Conservation (phyloP, 2,329 filamentous ascomycete genomes). For the Colletotrichum viniferum region DNA sequence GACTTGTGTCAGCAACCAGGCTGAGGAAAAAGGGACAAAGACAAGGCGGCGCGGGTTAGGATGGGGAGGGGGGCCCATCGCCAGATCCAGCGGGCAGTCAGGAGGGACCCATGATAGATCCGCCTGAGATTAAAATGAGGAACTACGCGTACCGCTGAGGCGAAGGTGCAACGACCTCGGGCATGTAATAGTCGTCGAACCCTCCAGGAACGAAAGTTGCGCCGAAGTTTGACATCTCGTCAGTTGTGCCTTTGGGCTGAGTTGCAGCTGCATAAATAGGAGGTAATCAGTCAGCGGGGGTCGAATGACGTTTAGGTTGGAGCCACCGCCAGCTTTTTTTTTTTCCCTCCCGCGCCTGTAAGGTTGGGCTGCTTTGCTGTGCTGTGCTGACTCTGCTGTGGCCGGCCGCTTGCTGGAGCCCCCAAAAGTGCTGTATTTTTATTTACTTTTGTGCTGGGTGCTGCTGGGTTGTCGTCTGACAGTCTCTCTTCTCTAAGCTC, state of each 20-base stretch:
- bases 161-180: constrained; percentile 61
- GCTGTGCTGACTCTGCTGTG: constrained; percentile 3
- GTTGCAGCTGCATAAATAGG: constrained; percentile 34
- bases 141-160: constrained; percentile 57
- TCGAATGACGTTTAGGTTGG: constrained; percentile 24
- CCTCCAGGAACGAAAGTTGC: constrained; percentile 65
- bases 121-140: constrained; percentile 16
- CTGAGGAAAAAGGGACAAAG: constrained; percentile 5
- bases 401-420: not conserved
- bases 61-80: constrained; percentile 8
- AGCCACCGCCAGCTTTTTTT: constrained; percentile 8
- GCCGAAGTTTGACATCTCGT: constrained; percentile 52
- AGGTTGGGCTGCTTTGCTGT: not conserved
- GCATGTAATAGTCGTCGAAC: constrained; percentile 65
- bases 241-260: constrained; percentile 35
- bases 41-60: not conserved
- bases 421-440: not conserved
- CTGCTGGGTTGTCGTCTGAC: constrained; percentile 3
- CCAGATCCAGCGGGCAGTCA: constrained; percentile 12
- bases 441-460: not conserved
- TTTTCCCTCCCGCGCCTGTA: not conserved
- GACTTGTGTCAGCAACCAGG: constrained; percentile 39
- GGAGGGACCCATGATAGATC: constrained; percentile 14
- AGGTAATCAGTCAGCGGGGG: constrained; percentile 22
- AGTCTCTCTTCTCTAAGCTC: not conserved